phyloP scores from a whole-genome alignment of 306 rosid species.

The Trifolium fragiferum region DNA sequence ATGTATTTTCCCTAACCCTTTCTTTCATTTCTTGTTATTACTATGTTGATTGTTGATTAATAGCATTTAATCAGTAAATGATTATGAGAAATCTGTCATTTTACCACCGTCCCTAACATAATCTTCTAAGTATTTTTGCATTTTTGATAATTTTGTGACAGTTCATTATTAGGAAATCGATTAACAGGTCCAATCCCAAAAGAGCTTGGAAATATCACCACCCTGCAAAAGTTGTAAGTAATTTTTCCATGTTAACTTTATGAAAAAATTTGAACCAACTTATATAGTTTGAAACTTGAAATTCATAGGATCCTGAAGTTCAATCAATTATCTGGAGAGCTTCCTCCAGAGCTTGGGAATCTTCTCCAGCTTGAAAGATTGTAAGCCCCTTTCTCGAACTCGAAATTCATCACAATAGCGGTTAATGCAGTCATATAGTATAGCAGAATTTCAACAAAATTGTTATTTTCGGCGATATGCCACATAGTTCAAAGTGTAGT shows the following conservation, averaged over 20 bases:
- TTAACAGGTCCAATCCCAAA: conserved; percentile 74
- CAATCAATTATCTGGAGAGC: conserved; percentile 14
- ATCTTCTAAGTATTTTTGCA: not conserved
- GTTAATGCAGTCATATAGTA: too few relatives aligned
- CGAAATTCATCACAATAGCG: too few relatives aligned
- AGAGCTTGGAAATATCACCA: conserved; percentile 66
- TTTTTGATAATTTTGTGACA: conserved; percentile 35
- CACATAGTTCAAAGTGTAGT: too few relatives aligned
- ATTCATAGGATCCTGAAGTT: not conserved
- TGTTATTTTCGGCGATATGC: too few relatives aligned
- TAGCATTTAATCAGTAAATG: too few relatives aligned
- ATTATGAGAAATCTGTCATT: too few relatives aligned
- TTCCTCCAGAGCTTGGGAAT: conserved; percentile 24
- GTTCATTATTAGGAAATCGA: conserved; percentile 70
- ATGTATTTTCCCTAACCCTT: conserved; percentile 44
- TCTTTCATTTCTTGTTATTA: not conserved
- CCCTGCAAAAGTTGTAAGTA: conserved; percentile 72
- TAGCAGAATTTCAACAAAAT: too few relatives aligned
- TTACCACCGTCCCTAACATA: not conserved
- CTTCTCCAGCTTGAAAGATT: not conserved
- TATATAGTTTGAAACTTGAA: not conserved
- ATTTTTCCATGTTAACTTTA: not conserved
- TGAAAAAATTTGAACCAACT: not conserved
- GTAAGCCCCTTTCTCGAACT: not conserved
- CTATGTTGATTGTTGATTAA: not conserved